Base-by-base conservation (phyloP, 345 rosid genomes). In the Excoecaria cochinchinensis region DNA sequence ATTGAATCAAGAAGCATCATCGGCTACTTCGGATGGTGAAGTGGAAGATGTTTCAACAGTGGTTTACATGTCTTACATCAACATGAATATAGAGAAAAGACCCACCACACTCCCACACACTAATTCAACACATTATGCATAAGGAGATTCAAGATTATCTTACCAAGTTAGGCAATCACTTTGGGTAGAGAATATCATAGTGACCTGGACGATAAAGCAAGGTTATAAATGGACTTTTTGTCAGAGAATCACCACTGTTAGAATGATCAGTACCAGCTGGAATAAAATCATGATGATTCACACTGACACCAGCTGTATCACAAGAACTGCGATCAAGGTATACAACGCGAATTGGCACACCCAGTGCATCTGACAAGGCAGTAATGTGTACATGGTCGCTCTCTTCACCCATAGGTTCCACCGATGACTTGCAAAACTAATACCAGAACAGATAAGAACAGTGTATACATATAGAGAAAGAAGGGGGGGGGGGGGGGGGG, bases 351-450 rank as follows among this genome's bases (percentile, higher is more conserved):
- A 96, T 91, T 22, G 99, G 90, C 72, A 95, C 97, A 47, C 97
- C 97, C 73, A 95, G 71, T 40, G 97, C 93, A 75, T 95, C 99
- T 17, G 99, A 93, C 76, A 95, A 82, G 66, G 99, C 97, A 56
- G 91, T 93, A 67, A 96, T 96, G 89, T 96, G 98, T 69, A 96
- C 90, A 81, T 92, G 99, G 77, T 96, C 99, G 55, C 99, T 96
- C 86, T 93, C 98, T 84, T 96, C 99, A 62, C 99, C 98, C 99
- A 96, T 96, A 9, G 99, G 99, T 85, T 96, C 99, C 77, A 96
- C 98, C 0, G 99, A 87, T 31, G 98, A 86, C 87, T 93, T 96
- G 98, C 99, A 93, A 77, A 95, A 96, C 99, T 96, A 85, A 56
- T 42, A n/a, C 57, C 76, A 82, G 53, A 77, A 74, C 74, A 78